Percentiles rank a stretch among this genome's conserved stretches.
Evolutionary conservation across 176 grass and related monocot species (phyloP).

Genomic region (Bromus sterilis): DNA sequence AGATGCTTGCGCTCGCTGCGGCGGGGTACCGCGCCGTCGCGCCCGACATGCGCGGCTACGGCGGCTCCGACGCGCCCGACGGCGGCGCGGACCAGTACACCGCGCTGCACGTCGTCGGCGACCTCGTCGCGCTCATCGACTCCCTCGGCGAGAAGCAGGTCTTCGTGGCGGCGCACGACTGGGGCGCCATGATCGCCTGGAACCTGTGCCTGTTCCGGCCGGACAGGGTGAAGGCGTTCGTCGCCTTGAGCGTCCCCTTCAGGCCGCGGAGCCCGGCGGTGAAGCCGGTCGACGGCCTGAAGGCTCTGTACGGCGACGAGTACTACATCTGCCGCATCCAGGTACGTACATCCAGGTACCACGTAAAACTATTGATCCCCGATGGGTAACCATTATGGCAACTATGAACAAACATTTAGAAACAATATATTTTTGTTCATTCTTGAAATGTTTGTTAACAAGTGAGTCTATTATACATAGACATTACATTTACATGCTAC

Average conservation of each 20-base stretch:
- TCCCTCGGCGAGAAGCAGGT: constrained; percentile 8
- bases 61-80: constrained; percentile 1
- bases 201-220: constrained; percentile 47
- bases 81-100: constrained; percentile 5
- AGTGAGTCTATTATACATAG: too few relatives aligned
- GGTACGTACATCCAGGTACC: neutral
- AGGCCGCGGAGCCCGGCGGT: constrained; percentile 24
- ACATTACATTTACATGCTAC: too few relatives aligned
- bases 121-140: constrained; percentile 29
- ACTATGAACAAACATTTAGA: neutral
- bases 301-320: constrained; percentile 46
- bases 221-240: constrained; percentile 47
- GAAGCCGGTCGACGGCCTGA: constrained; percentile 31
- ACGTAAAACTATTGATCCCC: neutral
- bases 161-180: constrained; percentile 59
- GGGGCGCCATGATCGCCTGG: constrained; percentile 56
- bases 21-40: constrained; percentile 37
- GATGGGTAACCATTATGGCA: neutral
- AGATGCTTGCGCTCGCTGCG: constrained; percentile 34
- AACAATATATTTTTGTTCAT: too few relatives aligned
- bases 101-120: constrained; percentile 21
- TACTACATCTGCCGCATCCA: constrained; percentile 42
- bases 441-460: too few relatives aligned
- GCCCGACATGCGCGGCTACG: constrained; percentile 35
- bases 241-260: constrained; percentile 48